phyloP scores from a whole-genome alignment of 768 basidiomycete species.

The Pulveroboletus sp. region DNA sequence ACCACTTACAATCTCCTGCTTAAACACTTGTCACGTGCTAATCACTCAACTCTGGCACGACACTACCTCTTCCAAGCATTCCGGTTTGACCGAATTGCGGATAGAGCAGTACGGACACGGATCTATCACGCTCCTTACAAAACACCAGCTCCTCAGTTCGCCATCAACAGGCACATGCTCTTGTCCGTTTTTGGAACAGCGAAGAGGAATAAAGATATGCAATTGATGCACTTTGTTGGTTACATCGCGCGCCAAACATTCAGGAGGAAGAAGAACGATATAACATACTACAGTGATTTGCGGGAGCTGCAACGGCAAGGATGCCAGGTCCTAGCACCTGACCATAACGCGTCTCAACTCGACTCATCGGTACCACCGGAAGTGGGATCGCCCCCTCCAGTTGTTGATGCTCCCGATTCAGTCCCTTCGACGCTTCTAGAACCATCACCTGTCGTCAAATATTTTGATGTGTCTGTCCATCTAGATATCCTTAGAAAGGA shows the following conservation, averaged over 20 bases:
- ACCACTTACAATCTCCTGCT: conserved; percentile 64
- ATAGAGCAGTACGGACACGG: conserved; percentile 33
- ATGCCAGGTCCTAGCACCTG: conserved; percentile 20
- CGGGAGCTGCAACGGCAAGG: conserved; percentile 26
- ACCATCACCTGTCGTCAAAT: conserved; percentile 20
- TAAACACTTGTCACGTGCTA: conserved; percentile 48
- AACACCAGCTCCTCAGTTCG: conserved; percentile 49
- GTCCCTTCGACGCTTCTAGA: conserved; percentile 29
- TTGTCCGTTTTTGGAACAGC: conserved; percentile 56
- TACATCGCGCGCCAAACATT: conserved; percentile 45
- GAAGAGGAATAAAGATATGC: conserved; percentile 57
- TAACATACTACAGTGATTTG: conserved; percentile 40
- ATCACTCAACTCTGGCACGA: conserved; percentile 54
- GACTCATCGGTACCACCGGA: not conserved
- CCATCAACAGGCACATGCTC: conserved; percentile 54
- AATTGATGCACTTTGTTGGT: conserved; percentile 58
- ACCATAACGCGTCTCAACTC: conserved; percentile 18
- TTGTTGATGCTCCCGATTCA: conserved; percentile 4
- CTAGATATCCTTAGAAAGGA: conserved; percentile 55
- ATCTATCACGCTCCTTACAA: conserved; percentile 29
- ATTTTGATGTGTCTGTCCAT: conserved; percentile 55
- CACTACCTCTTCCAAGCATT: conserved; percentile 64
- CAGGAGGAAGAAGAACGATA: conserved; percentile 46
- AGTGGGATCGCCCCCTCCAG: not conserved
- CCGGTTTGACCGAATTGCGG: conserved; percentile 37